Conservation (phyloP, 441 rosid species). For the Populus hybrid region DNA sequence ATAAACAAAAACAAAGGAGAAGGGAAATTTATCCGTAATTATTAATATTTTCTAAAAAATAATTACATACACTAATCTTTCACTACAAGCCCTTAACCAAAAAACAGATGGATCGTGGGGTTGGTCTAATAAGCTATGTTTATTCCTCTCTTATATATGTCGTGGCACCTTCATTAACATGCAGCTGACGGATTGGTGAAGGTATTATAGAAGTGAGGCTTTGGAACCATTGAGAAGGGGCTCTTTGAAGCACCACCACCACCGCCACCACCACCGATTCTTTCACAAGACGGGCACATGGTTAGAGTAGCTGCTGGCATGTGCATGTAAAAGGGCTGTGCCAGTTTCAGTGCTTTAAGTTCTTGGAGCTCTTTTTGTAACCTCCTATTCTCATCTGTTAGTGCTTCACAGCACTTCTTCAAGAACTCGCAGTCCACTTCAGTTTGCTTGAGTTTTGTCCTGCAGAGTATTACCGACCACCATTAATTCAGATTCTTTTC, state of each 20-base stretch:
- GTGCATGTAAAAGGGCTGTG: slow-evolving; percentile 78
- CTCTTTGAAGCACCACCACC: slow-evolving; percentile 37
- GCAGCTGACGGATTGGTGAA: slow-evolving; percentile 86
- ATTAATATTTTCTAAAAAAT: slow-evolving; percentile 36
- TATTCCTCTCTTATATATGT: background rate
- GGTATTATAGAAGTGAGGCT: slow-evolving; percentile 62
- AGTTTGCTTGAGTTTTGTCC: slow-evolving; percentile 93
- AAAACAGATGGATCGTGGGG: slow-evolving; percentile 53
- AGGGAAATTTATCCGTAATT: too few species aligned
- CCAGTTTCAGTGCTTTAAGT: slow-evolving; percentile 61
- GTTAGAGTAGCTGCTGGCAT: slow-evolving; percentile 93
- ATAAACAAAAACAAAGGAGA: background rate
- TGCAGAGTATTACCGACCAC: slow-evolving; percentile 20
- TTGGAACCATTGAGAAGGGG: slow-evolving; percentile 57
- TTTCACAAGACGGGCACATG: slow-evolving; percentile 91
- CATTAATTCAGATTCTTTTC: too few species aligned
- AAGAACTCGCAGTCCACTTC: slow-evolving; percentile 92
- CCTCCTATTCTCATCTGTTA: slow-evolving; percentile 85
- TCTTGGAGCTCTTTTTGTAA: slow-evolving; percentile 82
- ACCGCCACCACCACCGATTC: slow-evolving; percentile 48
- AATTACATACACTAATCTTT: slow-evolving; percentile 45
- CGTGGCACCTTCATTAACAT: slow-evolving; percentile 34
- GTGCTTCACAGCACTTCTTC: slow-evolving; percentile 78
- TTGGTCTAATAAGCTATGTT: slow-evolving; percentile 14
- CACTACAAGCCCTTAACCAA: slow-evolving; percentile 60